Evolutionary conservation across 192 early-diverging fungal species (phyloP), one percentile per base, ranked within the genome.

Genomic region (Entophlyctis luteolus): DNA sequence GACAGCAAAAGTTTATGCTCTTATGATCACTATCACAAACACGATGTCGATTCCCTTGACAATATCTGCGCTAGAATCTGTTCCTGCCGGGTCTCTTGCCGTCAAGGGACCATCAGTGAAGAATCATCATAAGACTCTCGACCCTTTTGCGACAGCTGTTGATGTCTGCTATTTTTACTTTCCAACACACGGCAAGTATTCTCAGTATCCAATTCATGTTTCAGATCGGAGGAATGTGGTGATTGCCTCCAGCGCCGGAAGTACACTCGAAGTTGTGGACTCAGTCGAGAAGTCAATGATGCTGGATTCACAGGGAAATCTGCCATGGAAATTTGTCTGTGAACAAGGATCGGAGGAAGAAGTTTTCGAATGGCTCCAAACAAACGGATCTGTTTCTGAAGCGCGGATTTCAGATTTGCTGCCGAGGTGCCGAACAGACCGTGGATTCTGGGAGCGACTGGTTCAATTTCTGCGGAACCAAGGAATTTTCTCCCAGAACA

Each of bases 11-110:
- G 50, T 66, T 14, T 66, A 66, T 31, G 52, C 31, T 27, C 36
- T 66, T 48, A 36, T 54, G 55, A 48, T 66, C n/a, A 54, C 63
- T 39, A 10, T 66, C 31, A 66, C 63, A 18, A 66, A 66, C 52
- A 66, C 63, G 2, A 66, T 66, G 63, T 48, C 63, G 18, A 54
- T 27, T 38, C 49, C 49, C 3, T 66, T 31, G 25, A 2, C 22
- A 27, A 37, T 39, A 14, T 54, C 50, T 14, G 63, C 63, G 8
- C 36, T 66, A 6, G 52, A 54, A 1, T 18, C 63, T 3, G 37
- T 66, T 37, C 63, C 63, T 0, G 1, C 63, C 3, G 63, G 63
- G 29, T 53, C 63, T 16, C 25, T 66, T 34, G 50, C 63, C 8
- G 63, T 66, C n/a, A 52, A 54, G 27, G 52, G 63, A 18, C 25